Percentiles rank a stretch among this genome's conserved stretches.
Conservation (phyloP, 768 basidiomycete species). For the Tricholoma bakamatsutake region DNA sequence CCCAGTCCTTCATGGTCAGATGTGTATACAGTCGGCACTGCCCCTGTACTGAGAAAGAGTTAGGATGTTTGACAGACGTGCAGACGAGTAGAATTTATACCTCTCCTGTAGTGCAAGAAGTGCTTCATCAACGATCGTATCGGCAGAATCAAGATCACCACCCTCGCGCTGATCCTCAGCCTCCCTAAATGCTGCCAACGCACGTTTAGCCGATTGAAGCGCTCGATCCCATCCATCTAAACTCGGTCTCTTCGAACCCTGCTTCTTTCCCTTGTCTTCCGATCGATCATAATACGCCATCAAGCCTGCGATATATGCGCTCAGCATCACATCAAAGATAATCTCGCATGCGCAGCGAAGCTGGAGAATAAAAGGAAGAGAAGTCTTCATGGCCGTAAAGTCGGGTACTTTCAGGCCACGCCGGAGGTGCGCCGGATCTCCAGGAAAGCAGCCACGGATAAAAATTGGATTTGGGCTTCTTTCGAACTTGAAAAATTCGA, state of each 20-base stretch:
- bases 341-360: slow-evolving; percentile 18
- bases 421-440: slow-evolving; percentile 16
- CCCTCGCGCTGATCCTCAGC: slow-evolving; percentile 14
- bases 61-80: slow-evolving; percentile 9
- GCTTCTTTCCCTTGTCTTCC: neutral
- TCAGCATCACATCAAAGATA: neutral
- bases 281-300: neutral
- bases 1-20: slow-evolving; percentile 14
- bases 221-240: slow-evolving; percentile 8
- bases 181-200: slow-evolving; percentile 14
- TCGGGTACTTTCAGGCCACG: slow-evolving; percentile 17
- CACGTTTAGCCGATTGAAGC: slow-evolving; percentile 13
- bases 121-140: slow-evolving; percentile 9
- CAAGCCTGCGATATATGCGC: neutral
- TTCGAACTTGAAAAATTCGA: neutral
- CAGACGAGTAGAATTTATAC: slow-evolving; percentile 9
- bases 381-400: slow-evolving; percentile 8
- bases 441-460: slow-evolving; percentile 18
- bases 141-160: slow-evolving; percentile 13
- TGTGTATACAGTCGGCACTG: slow-evolving; percentile 9
- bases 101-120: slow-evolving; percentile 10
- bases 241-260: neutral
- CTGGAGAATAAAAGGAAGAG: slow-evolving; percentile 17
- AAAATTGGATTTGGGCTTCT: slow-evolving; percentile 12
- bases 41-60: slow-evolving; percentile 11